These are phyloP conservation scores for Mycena filopes DNA, from an alignment of 768 basidiomycete species.

Conservation along the genomic window DNA sequence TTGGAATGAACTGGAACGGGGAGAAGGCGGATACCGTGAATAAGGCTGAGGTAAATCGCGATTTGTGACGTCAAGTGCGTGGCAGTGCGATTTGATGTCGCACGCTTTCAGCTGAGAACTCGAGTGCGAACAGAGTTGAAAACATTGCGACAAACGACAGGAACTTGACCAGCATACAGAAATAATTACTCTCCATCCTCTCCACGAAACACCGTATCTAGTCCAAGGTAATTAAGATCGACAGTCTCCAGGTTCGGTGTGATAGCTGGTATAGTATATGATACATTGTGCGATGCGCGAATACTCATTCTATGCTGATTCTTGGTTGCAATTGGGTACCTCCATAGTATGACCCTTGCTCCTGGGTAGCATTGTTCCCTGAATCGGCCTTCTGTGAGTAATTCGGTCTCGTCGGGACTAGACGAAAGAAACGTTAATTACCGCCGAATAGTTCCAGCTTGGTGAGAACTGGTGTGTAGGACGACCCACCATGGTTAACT, in stretches of 20 bases:
- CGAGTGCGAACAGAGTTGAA: no score
- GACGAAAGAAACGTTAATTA: conserved; percentile 40
- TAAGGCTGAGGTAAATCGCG: no score
- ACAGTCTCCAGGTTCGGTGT: neutral
- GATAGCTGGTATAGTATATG: conserved; percentile 31
- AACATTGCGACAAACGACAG: no score
- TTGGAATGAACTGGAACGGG: no score
- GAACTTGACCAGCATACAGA: neutral
- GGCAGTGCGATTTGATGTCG: no score
- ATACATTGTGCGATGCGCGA: conserved; percentile 29
- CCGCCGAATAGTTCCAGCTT: conserved; percentile 48
- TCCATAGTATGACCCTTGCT: conserved; percentile 58
- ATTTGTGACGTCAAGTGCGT: no score
- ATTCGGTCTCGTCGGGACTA: conserved; percentile 59
- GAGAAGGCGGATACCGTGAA: no score
- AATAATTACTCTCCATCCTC: conserved; percentile 1
- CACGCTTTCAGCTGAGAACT: no score
- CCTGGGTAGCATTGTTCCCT: conserved; percentile 57
- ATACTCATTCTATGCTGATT: conserved; percentile 79
- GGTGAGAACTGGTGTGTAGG: conserved; percentile 36
- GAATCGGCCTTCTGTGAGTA: conserved; percentile 52
- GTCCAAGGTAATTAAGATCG: conserved; percentile 7
- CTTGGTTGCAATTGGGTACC: conserved; percentile 60
- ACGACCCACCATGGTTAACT: conserved; percentile 69
- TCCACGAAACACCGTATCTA: conserved; percentile 2